Base-by-base conservation (phyloP, 495 filamentous ascomycete genomes). In the Penicillium ucsense region DNA sequence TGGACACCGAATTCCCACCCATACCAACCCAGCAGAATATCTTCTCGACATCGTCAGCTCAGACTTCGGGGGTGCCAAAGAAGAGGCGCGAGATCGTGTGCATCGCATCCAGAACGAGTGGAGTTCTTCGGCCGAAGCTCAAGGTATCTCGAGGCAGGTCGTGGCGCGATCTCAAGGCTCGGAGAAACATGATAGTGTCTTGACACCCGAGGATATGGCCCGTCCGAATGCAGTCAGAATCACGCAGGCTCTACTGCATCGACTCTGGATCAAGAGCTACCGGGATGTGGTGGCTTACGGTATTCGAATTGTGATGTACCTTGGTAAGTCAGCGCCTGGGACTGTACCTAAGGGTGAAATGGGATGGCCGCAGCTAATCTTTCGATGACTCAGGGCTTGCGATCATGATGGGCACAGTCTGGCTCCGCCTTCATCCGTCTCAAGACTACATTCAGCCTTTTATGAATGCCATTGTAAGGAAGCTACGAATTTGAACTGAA, bases 391-490 rank as follows among this genome's bases (percentile, higher is more conserved):
- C 39, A 70, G 67, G 75, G 6, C 72, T 90, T 31, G 85, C 87
- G 0, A 81, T 92, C 51, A 84, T 92, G 84, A 87, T 89, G 82
- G 87, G 87, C 3, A 91, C 87, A 2, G 85, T 91, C 27, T 92
- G 84, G 83, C 68, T 91, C 20, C 77, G 86, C 5, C 68, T 92
- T 1, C 61, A 72, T 8, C 69, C 79, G 1, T 57, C 72, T 3
- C 85, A 92, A 54, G 66, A 70, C 6, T 77, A 79, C 46, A 90
- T 92, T 52, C 80, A 86, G 48, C 80, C 87, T 4, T 83, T 86
- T 57, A 85, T 79, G 58, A 92, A 91, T 53, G 83, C 83, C 35
- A 88, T 92, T 50, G 80, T 70, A 47, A 45, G 64, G 41, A 10
- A 6, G 31, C 35, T 31, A 2, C 20, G 20, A 20, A 20, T 20